Percentiles rank a stretch among this genome's conserved stretches.
Evolutionary conservation across 345 rosid species (phyloP).

Genomic region (Syzygium aromaticum): DNA sequence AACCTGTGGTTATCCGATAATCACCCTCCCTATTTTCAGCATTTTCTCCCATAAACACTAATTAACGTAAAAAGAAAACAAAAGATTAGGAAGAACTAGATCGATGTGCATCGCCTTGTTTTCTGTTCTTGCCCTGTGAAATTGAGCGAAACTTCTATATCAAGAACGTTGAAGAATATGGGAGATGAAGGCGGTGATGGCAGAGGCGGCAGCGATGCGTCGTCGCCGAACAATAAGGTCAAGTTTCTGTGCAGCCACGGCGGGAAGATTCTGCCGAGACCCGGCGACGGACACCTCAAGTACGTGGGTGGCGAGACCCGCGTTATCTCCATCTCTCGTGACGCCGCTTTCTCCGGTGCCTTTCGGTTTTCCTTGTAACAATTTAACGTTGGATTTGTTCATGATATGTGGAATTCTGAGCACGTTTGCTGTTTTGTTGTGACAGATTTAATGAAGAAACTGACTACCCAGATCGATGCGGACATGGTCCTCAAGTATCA

Average conservation of each 20-base stretch:
- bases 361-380: not conserved
- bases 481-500: constrained; percentile 63
- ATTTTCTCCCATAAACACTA: not conserved
- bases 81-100: not conserved
- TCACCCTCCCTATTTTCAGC: not conserved
- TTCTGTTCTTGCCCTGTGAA: not conserved
- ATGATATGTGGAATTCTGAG: not conserved
- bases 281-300: constrained; percentile 59
- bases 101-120: not conserved
- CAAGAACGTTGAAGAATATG: not conserved
- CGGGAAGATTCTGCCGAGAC: constrained; percentile 75
- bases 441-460: constrained; percentile 69
- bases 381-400: not conserved
- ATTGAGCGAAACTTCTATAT: not conserved
- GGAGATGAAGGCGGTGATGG: not conserved
- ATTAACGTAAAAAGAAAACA: not conserved
- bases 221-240: constrained; percentile 33
- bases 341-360: constrained; percentile 51
- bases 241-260: constrained; percentile 87
- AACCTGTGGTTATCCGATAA: not conserved
- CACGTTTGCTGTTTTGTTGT: not conserved
- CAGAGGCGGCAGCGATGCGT: not conserved
- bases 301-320: constrained; percentile 95
- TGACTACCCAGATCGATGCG: constrained; percentile 37
- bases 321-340: constrained; percentile 50